Base-by-base conservation (phyloP, 2,329 filamentous ascomycete species). In the Calonectria naviculata region DNA sequence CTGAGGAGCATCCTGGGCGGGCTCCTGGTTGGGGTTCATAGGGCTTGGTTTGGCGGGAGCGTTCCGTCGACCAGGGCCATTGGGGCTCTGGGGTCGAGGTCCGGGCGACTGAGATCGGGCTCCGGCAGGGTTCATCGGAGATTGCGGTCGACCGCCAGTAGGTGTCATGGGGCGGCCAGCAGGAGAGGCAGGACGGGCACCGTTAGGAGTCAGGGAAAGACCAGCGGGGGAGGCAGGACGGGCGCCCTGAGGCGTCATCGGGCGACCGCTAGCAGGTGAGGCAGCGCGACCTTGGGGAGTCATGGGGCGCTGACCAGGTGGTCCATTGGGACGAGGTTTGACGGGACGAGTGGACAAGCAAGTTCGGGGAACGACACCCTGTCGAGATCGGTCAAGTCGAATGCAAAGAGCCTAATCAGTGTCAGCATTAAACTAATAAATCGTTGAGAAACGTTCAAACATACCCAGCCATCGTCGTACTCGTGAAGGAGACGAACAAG, bases 381-480 rank as follows among this genome's bases (percentile, higher is more conserved):
- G 95, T 78, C 94, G 89, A 71, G 95, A 95, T 74, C 95, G 93
- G 83, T 98, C 95, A 78, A 98, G 92, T 75, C 93, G 93, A 76
- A 95, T 93, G 83, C 95, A 98, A 67, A 98, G 94, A 80, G 95
- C 94, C 94, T 95, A 74, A 70, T 56, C 70, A 78, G 77, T 76
- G 79, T 84, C 82, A 83, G 81, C 75, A 54, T 36, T 9, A 36
- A 8, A 26, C 29, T n/a, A 26, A 6, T 41, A 5, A 12, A 19
- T 10, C 19, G 26, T 9, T 13, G 12, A 15, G n/a, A 21, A 12
- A 10, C 29, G 26, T 38, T 49, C 67, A 46, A 24, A 89, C 93
- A 89, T 89, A 96, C 94, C 97, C 97, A 99, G 79, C 97, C 97
- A 84, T 99, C 97, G 81, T 99, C 97, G 79, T 98, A 99, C 84